phyloP scores from a whole-genome alignment of 768 basidiomycete genomes.

The Tylopilus rubrobrunneus region DNA sequence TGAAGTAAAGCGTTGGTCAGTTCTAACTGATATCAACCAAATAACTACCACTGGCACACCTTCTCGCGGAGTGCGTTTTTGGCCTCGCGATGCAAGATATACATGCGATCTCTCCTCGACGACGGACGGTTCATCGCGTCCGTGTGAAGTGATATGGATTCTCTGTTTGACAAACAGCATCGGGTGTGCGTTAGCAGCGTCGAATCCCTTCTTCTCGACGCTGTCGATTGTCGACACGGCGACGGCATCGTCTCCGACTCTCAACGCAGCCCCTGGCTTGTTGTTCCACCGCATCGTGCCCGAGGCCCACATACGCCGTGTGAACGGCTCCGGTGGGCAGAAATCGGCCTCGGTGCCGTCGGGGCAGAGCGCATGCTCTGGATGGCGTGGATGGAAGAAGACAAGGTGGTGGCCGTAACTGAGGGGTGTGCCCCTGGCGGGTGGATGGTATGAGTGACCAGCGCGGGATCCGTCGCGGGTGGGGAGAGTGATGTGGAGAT shows the following conservation, averaged over 20 bases:
- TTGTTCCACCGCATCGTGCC: constrained; percentile 63
- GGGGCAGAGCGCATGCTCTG: constrained; percentile 51
- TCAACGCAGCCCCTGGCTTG: constrained; percentile 36
- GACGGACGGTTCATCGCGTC: constrained; percentile 43
- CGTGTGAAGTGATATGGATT: constrained; percentile 48
- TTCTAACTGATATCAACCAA: not conserved
- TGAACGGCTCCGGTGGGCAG: constrained; percentile 69
- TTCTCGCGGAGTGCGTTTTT: constrained; percentile 35
- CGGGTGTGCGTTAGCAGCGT: constrained; percentile 44
- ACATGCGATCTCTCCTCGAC: constrained; percentile 69
- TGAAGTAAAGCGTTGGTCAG: not conserved
- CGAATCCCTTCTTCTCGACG: constrained; percentile 64
- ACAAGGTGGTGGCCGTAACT: constrained; percentile 66
- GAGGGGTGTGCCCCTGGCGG: constrained; percentile 40
- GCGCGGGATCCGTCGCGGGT: constrained; percentile 57
- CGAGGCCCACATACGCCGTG: constrained; percentile 79
- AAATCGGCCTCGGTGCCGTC: constrained; percentile 74
- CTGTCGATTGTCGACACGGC: constrained; percentile 47
- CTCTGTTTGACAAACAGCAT: constrained; percentile 75
- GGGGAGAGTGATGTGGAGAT: constrained; percentile 67
- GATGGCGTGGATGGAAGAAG: constrained; percentile 67
- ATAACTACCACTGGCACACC: constrained; percentile 38
- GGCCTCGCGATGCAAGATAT: constrained; percentile 42
- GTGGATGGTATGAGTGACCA: constrained; percentile 37
- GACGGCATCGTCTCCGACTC: constrained; percentile 49